These are phyloP conservation scores for Sugiyamaella paludigena DNA, from an alignment of 1,139 yeast species.

Conservation along the genomic window DNA sequence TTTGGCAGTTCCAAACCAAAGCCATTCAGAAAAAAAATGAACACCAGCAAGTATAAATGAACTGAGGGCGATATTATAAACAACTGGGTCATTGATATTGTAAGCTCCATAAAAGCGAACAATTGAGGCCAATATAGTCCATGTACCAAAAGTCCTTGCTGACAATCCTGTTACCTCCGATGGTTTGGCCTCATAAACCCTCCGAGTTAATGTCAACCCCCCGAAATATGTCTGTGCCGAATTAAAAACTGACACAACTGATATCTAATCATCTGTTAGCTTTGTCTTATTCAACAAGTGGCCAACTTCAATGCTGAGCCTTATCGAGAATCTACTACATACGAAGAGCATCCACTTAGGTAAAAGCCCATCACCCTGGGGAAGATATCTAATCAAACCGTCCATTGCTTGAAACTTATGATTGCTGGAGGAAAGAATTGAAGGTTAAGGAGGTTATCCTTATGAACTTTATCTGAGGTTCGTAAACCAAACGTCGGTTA, in stretches of 20 bases:
- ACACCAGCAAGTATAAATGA: conserved; percentile 80
- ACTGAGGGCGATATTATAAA: conserved; percentile 75
- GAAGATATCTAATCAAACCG: conserved; percentile 31
- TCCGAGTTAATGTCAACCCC: conserved; percentile 68
- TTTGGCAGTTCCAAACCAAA: conserved; percentile 71
- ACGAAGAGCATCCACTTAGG: conserved; percentile 70
- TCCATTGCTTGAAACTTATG: conserved; percentile 9
- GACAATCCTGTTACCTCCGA: conserved; percentile 67
- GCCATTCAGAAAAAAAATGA: conserved; percentile 85
- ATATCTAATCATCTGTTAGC: conserved; percentile 44
- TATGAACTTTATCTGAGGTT: no score
- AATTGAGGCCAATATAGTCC: conserved; percentile 87
- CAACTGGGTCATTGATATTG: conserved; percentile 61
- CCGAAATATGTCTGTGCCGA: conserved; percentile 83
- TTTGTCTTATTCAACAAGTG: not conserved
- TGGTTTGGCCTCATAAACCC: conserved; percentile 73
- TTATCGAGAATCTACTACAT: no score
- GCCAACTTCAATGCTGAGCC: no score
- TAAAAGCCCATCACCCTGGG: conserved; percentile 49
- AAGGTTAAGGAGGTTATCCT: no score
- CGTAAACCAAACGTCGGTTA: no score
- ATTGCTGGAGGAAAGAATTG: no score
- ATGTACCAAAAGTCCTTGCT: conserved; percentile 95
- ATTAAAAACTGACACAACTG: conserved; percentile 86
- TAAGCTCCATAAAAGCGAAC: conserved; percentile 88